Percentiles rank a stretch among this genome's conserved stretches.
These are phyloP conservation scores for Penicillium coffeae DNA, from an alignment of 495 filamentous ascomycete species.

Conservation along the genomic window DNA sequence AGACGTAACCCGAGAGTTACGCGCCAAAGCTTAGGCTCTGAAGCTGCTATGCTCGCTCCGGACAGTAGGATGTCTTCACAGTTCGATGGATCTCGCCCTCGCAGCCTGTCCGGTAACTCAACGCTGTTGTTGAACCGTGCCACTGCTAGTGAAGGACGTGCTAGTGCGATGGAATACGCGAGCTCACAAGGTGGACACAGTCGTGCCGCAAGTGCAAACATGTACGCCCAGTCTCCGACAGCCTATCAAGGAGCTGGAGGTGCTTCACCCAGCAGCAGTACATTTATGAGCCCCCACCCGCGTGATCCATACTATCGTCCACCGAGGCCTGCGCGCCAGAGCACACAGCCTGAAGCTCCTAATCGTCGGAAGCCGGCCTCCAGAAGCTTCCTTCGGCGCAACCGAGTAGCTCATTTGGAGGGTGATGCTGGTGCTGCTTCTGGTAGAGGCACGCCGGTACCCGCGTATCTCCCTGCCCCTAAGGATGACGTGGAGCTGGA, in stretches of 20 bases:
- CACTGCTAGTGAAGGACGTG: conserved; percentile 43
- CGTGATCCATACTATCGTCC: conserved; percentile 81
- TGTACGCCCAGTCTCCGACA: conserved; percentile 65
- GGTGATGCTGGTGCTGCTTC: conserved; percentile 48
- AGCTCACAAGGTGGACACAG: conserved; percentile 48
- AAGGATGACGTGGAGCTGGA: conserved; percentile 55
- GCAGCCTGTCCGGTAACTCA: conserved; percentile 83
- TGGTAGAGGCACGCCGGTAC: conserved; percentile 48
- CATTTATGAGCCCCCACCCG: conserved; percentile 42
- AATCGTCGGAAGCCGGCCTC: conserved; percentile 36
- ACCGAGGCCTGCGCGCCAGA: conserved; percentile 62
- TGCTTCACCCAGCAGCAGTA: conserved; percentile 39
- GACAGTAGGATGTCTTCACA: conserved; percentile 64
- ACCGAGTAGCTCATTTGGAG: conserved; percentile 32
- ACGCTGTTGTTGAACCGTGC: conserved; percentile 63
- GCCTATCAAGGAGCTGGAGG: conserved; percentile 64
- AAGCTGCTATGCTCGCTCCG: conserved; percentile 71
- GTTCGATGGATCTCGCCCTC: conserved; percentile 59
- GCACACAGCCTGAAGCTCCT: conserved; percentile 45
- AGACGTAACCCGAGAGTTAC: conserved; percentile 62
- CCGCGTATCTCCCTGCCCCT: conserved; percentile 46
- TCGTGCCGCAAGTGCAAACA: conserved; percentile 46
- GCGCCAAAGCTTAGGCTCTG: conserved; percentile 74
- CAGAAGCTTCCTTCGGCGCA: conserved; percentile 40
- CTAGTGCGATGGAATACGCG: conserved; percentile 43